Percentiles rank a stretch among this genome's conserved stretches.
phyloP scores from a whole-genome alignment of 768 basidiomycete genomes.

The Kwoniella heveanensis region DNA sequence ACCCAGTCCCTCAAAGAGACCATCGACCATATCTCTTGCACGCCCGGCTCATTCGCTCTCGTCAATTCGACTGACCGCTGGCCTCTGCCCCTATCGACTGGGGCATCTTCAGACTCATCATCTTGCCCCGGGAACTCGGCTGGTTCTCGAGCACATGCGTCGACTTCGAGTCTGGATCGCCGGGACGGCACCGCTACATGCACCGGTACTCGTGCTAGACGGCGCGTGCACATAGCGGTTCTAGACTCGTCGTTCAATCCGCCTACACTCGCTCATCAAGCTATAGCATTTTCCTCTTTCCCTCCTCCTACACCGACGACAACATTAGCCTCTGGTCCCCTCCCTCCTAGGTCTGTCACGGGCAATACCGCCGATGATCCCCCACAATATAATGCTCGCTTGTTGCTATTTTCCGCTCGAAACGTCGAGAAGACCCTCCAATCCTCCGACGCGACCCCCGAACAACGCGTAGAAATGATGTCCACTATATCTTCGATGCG shows the following conservation, averaged over 20 bases:
- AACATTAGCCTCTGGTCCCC: conserved; percentile 14
- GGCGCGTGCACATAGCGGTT: conserved; percentile 64
- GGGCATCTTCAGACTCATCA: background rate
- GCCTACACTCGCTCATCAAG: conserved; percentile 80
- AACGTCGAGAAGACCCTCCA: conserved; percentile 82
- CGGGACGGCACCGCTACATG: no score
- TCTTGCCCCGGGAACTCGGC: no score
- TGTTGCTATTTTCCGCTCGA: conserved; percentile 78
- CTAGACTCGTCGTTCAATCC: conserved; percentile 94
- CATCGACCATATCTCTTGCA: conserved; percentile 12
- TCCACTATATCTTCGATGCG: background rate
- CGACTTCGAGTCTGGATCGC: background rate
- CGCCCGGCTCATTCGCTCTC: conserved; percentile 16
- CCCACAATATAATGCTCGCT: conserved; percentile 66
- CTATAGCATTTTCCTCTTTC: conserved; percentile 61
- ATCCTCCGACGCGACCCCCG: conserved; percentile 69
- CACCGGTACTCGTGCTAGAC: background rate
- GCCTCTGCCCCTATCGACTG: background rate
- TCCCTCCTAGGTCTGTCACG: background rate
- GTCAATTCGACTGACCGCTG: conserved; percentile 11
- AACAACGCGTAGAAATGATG: conserved; percentile 90
- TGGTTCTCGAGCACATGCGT: background rate
- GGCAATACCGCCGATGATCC: background rate
- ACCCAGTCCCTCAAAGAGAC: background rate
- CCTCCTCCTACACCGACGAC: conserved; percentile 31